Evolutionary conservation across 306 rosid species (phyloP), one percentile per base, ranked within the genome.

Genomic region (Quercus engelmannii): DNA sequence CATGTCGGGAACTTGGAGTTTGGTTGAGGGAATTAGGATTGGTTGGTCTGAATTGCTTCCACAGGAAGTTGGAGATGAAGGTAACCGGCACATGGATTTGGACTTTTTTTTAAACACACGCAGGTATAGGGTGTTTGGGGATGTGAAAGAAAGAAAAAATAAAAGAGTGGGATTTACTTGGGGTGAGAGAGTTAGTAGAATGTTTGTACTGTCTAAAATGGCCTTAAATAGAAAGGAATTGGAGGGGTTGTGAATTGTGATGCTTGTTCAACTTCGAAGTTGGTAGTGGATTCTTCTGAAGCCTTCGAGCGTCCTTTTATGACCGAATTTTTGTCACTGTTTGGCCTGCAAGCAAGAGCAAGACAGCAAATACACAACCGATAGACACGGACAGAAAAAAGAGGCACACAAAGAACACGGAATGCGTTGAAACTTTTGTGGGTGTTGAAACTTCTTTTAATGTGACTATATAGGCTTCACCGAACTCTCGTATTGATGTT

Each of bases 291-390:
- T 19, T 3, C 6, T 63, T 69, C 57, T 55, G 55, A 79, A 25
- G 67, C 14, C 41, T 79, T 65, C 78, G 71, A 87, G 90, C 89
- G 77, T 83, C 71, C 63, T 88, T 88, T 84, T 87, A 86, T 84
- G 90, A 92, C 94, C 87, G 79, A 79, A 61, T 69, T 12, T 10
- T 10, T 3, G 68, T 20, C 64, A 74, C 71, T 74, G 51, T 46
- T 67, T 77, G 81, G 81, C 79, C 86, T 74, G 85, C 76, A 69
- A 5, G 41, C 76, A 69, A 5, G 41, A 35, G 41, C 11, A 26
- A 76, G 46, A 41, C 46, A 41, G 46, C 46, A 8, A 41, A 41
- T 41, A 8, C 46, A 7, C 2, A 18, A 18, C 59, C 23, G 6
- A 17, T 1, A 4, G 1, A 28, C 21, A 69, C 35, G 21, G 23